Conservation (phyloP, 768 basidiomycete genomes). For the Tulasnella sp. region DNA sequence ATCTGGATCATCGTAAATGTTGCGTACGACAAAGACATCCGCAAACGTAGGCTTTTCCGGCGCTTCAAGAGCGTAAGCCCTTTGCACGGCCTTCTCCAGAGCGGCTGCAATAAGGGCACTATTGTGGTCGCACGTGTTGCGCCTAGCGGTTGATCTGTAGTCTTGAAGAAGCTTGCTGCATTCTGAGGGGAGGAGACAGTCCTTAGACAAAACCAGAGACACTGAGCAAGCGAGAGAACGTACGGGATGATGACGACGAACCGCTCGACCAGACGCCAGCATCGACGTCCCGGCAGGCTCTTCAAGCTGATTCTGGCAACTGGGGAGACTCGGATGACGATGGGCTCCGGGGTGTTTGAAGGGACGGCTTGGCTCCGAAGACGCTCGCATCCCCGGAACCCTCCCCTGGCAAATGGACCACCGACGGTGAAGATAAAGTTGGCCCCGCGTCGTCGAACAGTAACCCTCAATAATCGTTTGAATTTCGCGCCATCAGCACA, state of each 20-base stretch:
- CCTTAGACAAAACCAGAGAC: too few relatives aligned
- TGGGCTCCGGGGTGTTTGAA: neutral
- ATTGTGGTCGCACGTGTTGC: too few relatives aligned
- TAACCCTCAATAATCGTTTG: slow-evolving; percentile 45
- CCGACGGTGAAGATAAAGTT: slow-evolving; percentile 19
- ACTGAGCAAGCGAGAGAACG: too few relatives aligned
- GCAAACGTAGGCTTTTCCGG: too few relatives aligned
- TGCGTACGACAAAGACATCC: too few relatives aligned
- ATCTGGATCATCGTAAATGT: too few relatives aligned
- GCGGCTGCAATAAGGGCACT: too few relatives aligned
- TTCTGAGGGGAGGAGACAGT: too few relatives aligned
- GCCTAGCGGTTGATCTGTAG: too few relatives aligned
- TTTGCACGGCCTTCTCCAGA: too few relatives aligned
- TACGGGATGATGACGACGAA: slow-evolving; percentile 40
- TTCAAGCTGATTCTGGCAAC: slow-evolving; percentile 15
- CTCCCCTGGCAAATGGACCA: slow-evolving; percentile 22
- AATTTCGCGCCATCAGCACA: slow-evolving; percentile 36
- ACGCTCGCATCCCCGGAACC: slow-evolving; percentile 16
- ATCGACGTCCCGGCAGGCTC: neutral
- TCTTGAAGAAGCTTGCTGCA: too few relatives aligned
- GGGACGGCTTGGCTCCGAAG: slow-evolving; percentile 31
- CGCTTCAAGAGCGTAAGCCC: too few relatives aligned
- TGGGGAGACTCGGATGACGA: slow-evolving; percentile 22
- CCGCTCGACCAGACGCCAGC: slow-evolving; percentile 30
- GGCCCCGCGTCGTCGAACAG: slow-evolving; percentile 46